Evolutionary conservation across 31 red algal species (phyloP), one percentile per base, ranked within the genome.

Genomic region (Odonthalia washingtoniensis): DNA sequence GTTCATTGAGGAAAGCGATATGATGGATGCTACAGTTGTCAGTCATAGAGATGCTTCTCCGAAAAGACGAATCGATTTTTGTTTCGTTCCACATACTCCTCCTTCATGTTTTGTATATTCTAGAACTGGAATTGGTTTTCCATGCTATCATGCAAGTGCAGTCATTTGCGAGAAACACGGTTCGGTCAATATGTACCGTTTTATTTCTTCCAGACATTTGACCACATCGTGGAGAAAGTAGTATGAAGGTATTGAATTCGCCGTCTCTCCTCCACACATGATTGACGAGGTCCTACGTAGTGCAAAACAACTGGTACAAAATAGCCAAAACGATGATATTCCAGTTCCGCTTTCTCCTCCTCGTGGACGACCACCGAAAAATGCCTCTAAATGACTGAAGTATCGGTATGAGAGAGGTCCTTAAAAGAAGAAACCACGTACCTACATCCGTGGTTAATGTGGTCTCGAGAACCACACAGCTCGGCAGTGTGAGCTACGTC

Each of bases 171-270:
- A 81, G 6, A 81, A 81, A 6, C 60, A 81, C 2, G 78, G 44
- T 60, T 81, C 45, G 12, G 1, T 12, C 12, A 81, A 81, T 31
- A 32, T 81, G 9, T 37, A 66, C 26, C 31, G 40, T 0, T 81
- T 81, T 65, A 65, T 64, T 63, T n/a, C n/a, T n/a, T n/a, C n/a
- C n/a, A n/a, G n/a, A n/a, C n/a, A n/a, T n/a, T n/a, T n/a, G n/a
- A n/a, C 70, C 35, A 36, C 4, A 78, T 34, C 75, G 40, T 88
- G 75, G 75, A 68, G 52, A 68, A 62, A 88, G 35, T 74, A 88
- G 61, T 88, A 88, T 72, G 37, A 88, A 32, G 44, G 72, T 66
- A 37, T 88, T 34, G 32, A 69, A 4, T 88, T 88, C 39, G 27
- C 37, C 2, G 18, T 72, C 1, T 60, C 61, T 21, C 60, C 28